Evolutionary conservation across 805 yeast species (phyloP), one percentile per base, ranked within the genome.

Genomic region (Metschnikowia noctiluminum): DNA sequence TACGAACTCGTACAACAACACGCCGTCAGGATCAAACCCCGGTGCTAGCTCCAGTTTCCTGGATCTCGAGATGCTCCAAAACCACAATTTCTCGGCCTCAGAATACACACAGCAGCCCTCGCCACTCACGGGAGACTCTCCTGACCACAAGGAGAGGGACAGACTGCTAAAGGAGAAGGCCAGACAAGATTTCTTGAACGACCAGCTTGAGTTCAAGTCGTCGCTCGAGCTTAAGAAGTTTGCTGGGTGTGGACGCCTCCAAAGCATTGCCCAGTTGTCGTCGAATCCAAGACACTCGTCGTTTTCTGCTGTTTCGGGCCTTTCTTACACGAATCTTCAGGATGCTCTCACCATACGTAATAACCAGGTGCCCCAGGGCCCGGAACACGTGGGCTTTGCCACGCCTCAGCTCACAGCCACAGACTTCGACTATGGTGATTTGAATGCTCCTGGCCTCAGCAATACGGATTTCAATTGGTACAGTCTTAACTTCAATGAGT

Each of bases 381-480:
- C 91, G 1, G 77, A 76, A 39, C 89, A 86, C 58, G 90, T 86
- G 27, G 87, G 84, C 2, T 88, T 87, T 61, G 81, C 95, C 1
- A 86, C 95, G 0, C 96, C 96, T 2, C 96, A 89, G 63, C 59
- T 82, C 40, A 59, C 73, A 11, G 83, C 85, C 1, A 68, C 70
- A 15, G 80, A 78, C 34, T 54, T 75, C 21, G 64, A 67, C 45
- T 60, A 56, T 42, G 61, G 57, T 42, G 68, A 68, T 3, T 44
- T 63, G 10, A 53, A 63, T 53, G 60, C 68, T 30, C 49, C 56
- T 30, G 79, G 76, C 50, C 53, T 71, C 11, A 57, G 61, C 43
- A 63, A 70, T 1, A 50, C 70, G 28, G 70, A 67, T 43, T 49
- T 68, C 47, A 63, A 61, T 50, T 56, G 60, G 60, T 50, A 47